These are phyloP conservation scores for Fragilariopsis cylindrus DNA, from an alignment of 108 stramenopile species.

Conservation along the genomic window DNA sequence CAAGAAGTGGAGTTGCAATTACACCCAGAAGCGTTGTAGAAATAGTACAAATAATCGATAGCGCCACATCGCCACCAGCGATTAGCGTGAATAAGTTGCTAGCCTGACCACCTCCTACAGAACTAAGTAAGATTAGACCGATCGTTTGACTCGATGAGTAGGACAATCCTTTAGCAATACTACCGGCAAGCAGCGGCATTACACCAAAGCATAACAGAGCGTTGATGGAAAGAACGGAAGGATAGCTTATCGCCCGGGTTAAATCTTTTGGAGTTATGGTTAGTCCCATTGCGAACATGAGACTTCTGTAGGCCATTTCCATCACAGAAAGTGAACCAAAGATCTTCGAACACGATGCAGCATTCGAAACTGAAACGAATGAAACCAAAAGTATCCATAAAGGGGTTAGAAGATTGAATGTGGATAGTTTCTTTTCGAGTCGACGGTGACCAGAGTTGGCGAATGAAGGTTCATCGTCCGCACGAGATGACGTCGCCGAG, in stretches of 20 bases:
- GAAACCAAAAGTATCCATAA: slow-evolving; percentile 24
- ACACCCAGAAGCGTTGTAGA: slow-evolving; percentile 40
- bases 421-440: not conserved
- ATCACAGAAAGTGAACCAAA: slow-evolving; percentile 16
- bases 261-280: slow-evolving; percentile 33
- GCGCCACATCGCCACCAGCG: slow-evolving; percentile 44
- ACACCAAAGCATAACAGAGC: slow-evolving; percentile 32
- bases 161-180: not conserved
- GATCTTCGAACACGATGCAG: not conserved
- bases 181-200: slow-evolving; percentile 32
- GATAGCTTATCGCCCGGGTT: not conserved
- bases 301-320: slow-evolving; percentile 22
- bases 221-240: slow-evolving; percentile 22
- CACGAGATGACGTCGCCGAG: too few relatives aligned
- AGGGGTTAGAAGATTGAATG: slow-evolving; percentile 17
- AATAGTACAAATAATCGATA: slow-evolving; percentile 37
- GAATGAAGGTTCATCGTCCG: too few relatives aligned
- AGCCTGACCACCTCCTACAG: slow-evolving; percentile 47
- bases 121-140: slow-evolving; percentile 33
- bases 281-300: slow-evolving; percentile 44
- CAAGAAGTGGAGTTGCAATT: slow-evolving; percentile 29
- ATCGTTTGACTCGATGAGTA: not conserved
- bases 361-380: slow-evolving; percentile 11
- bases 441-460: not conserved
- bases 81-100: slow-evolving; percentile 41